A percentile compares a stretch with the other conserved stretches of the same genome.
Conservation (phyloP, 257 asterid genomes). For the Datura wrightii region DNA sequence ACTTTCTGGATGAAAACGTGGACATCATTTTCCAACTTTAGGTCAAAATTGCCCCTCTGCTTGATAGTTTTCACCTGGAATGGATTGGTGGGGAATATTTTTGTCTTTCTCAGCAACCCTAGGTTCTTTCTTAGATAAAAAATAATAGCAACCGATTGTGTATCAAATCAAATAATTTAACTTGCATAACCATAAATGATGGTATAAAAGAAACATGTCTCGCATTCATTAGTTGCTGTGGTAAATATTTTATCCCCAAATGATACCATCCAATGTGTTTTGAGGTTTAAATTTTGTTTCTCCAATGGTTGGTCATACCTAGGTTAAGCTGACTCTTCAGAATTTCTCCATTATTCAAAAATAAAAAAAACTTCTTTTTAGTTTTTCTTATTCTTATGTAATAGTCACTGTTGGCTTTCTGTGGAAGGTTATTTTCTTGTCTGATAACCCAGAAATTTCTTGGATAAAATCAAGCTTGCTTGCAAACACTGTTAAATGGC, state of each 20-base stretch:
- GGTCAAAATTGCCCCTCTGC: conserved; percentile 9
- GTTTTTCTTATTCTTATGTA: neutral
- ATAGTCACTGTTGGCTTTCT: neutral
- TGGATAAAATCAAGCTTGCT: neutral
- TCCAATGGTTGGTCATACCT: neutral
- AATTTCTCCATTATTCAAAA: neutral
- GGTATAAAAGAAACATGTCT: neutral
- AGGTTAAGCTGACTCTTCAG: neutral
- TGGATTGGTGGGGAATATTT: neutral
- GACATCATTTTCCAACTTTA: neutral
- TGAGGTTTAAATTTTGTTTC: neutral
- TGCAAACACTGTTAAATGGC: neutral
- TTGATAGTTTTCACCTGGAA: conserved; percentile 16
- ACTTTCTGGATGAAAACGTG: conserved; percentile 27
- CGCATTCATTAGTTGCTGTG: neutral
- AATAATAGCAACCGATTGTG: too few species aligned
- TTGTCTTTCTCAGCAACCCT: neutral
- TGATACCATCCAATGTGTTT: neutral
- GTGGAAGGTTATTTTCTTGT: conserved; percentile 14
- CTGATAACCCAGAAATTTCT: neutral
- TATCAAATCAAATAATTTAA: neutral
- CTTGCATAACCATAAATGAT: neutral
- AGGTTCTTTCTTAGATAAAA: neutral
- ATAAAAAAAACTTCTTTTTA: neutral
- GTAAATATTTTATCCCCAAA: too few species aligned